These are phyloP conservation scores for Rosa hybrid DNA, from an alignment of 331 rosid species.

Conservation along the genomic window DNA sequence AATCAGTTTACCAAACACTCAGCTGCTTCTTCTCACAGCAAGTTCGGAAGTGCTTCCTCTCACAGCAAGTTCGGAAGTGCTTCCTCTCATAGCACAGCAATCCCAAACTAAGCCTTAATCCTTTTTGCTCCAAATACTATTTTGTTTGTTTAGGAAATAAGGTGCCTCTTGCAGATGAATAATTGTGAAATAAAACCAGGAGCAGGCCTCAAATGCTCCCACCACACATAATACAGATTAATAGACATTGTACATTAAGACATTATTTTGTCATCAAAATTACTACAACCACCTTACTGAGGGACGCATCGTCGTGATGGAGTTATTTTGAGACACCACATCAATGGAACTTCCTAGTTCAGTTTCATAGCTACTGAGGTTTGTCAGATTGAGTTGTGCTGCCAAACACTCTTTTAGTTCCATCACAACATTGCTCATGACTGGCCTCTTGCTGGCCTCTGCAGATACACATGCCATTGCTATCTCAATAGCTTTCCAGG, in stretches of 20 bases:
- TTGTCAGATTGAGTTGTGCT: not conserved
- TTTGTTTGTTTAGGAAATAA: no score
- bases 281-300: slow-evolving; percentile 10
- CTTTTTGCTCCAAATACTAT: no score
- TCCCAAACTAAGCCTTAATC: no score
- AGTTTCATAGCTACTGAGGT: not conserved
- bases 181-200: no score
- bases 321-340: not conserved
- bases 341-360: slow-evolving; percentile 2
- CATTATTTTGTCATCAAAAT: not conserved
- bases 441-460: slow-evolving; percentile 18
- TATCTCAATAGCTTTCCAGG: slow-evolving; percentile 35
- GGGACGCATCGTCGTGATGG: slow-evolving; percentile 7
- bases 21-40: no score
- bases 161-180: no score
- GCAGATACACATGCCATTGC: slow-evolving; percentile 25
- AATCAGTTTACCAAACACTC: no score
- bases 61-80: no score
- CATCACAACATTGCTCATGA: slow-evolving; percentile 34
- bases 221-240: no score
- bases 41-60: no score
- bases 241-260: not conserved
- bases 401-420: slow-evolving; percentile 32
- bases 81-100: no score
- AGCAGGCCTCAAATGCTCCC: no score